phyloP scores from a whole-genome alignment of 169 alveolate species.

The Eimeria tenella region DNA sequence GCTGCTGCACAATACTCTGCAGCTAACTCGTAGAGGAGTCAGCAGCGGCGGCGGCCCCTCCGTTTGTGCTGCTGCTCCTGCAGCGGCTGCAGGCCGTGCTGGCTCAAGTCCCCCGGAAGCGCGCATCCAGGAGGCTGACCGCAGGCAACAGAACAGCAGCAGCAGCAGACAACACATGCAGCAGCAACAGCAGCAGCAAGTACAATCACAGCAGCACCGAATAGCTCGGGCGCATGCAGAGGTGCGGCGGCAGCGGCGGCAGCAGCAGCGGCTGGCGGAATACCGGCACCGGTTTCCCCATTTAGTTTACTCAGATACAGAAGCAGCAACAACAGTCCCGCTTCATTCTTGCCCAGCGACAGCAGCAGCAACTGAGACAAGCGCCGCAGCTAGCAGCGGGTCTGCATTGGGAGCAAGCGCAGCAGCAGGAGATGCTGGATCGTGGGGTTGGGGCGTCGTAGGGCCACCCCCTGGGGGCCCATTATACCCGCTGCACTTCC shows the following conservation, averaged over 20 bases:
- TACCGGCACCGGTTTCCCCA: conserved; percentile 25
- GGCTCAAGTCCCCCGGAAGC: neutral
- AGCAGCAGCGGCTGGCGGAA: conserved; percentile 40
- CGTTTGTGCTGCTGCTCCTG: conserved; percentile 10
- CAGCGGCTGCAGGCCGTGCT: neutral
- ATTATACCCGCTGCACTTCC: conserved; percentile 21
- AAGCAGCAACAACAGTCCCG: neutral
- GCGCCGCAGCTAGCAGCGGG: conserved; percentile 14
- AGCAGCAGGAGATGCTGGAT: neutral
- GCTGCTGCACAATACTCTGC: neutral
- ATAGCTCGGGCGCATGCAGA: neutral
- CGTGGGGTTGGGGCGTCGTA: neutral
- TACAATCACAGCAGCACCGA: neutral
- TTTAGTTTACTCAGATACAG: conserved; percentile 35
- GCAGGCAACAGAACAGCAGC: conserved; percentile 7
- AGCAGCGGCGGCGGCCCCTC: neutral
- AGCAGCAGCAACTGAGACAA: neutral
- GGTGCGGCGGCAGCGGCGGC: conserved; percentile 40
- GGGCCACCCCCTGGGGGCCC: neutral
- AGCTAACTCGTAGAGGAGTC: neutral
- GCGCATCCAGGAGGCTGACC: neutral
- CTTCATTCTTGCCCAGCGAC: conserved; percentile 8
- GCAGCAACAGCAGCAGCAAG: neutral
- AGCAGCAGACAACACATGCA: neutral
- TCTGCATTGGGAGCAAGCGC: conserved; percentile 1